These are phyloP conservation scores for Schizophyllum amplum DNA, from an alignment of 1,284 basidiomycete species.

Conservation along the genomic window DNA sequence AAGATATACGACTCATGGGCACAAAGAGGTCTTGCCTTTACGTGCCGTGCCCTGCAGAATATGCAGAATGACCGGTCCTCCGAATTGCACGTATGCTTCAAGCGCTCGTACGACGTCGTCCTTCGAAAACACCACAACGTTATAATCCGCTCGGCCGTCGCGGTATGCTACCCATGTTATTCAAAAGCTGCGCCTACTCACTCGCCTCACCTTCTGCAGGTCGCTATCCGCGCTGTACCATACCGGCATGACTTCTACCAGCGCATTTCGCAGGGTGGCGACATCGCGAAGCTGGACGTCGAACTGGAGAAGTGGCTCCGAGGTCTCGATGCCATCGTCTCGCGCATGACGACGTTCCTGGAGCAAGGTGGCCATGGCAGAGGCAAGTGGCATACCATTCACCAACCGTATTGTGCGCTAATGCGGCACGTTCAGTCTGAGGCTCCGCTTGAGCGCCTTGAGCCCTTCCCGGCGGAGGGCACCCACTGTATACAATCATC, in stretches of 20 bases:
- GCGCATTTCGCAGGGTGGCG: constrained; percentile 79
- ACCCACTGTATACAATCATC: too few relatives aligned
- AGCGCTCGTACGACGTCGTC: constrained; percentile 78
- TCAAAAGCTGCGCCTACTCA: constrained; percentile 4
- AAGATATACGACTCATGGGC: constrained; percentile 41
- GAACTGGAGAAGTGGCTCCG: constrained; percentile 78
- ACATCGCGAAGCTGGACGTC: constrained; percentile 61
- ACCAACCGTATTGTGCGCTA: too few relatives aligned
- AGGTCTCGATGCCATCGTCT: constrained; percentile 68
- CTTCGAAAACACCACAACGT: constrained; percentile 83
- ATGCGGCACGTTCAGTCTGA: too few relatives aligned
- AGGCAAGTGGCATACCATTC: neutral
- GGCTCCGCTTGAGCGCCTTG: too few relatives aligned
- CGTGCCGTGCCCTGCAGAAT: constrained; percentile 71
- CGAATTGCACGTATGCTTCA: constrained; percentile 82
- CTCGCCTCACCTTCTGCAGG: constrained; percentile 45
- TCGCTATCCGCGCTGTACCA: constrained; percentile 92
- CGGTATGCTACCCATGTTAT: constrained; percentile 42
- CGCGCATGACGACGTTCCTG: constrained; percentile 61
- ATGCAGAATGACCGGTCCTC: constrained; percentile 62
- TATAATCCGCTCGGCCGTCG: constrained; percentile 76
- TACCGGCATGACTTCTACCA: constrained; percentile 81
- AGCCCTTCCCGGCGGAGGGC: too few relatives aligned
- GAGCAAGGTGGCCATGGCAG: constrained; percentile 54
- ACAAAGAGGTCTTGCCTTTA: constrained; percentile 76